Conservation (phyloP, 2,329 filamentous ascomycete species). For the Leptographium procerum region DNA sequence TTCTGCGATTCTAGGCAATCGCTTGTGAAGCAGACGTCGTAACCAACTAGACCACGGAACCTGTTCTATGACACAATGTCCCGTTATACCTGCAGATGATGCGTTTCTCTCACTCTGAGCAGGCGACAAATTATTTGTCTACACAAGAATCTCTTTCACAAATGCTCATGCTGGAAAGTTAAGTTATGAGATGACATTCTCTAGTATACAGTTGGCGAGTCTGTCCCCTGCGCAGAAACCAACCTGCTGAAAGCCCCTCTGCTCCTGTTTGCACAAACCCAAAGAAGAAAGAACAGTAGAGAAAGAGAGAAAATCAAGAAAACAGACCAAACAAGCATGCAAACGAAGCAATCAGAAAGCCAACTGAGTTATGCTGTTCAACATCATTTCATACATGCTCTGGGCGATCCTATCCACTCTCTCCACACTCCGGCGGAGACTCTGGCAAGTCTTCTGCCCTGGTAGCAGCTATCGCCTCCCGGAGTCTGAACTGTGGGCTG, state of each 20-base stretch:
- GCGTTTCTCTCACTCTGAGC: too few relatives aligned
- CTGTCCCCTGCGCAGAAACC: neutral
- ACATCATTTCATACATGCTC: neutral
- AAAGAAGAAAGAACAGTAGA: neutral
- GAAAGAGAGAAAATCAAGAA: neutral
- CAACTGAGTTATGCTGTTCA: neutral
- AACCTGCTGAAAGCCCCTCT: neutral
- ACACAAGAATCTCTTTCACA: too few relatives aligned
- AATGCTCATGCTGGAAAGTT: too few relatives aligned
- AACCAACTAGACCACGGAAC: conserved; percentile 18
- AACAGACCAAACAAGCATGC: neutral
- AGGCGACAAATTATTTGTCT: too few relatives aligned
- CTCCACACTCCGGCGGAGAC: neutral
- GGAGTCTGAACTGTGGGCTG: neutral
- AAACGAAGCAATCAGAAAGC: neutral
- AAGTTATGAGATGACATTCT: neutral
- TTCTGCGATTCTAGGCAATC: conserved; percentile 11
- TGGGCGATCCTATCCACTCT: neutral
- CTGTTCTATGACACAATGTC: neutral
- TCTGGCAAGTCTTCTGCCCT: neutral
- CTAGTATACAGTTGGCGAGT: neutral
- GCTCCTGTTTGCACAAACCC: neutral
- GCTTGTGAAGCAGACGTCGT: conserved; percentile 16
- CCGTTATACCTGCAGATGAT: too few relatives aligned
- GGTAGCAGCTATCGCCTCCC: neutral